Conservation (phyloP, 1,284 basidiomycete species). For the Rhodotorula mucilaginosa region DNA sequence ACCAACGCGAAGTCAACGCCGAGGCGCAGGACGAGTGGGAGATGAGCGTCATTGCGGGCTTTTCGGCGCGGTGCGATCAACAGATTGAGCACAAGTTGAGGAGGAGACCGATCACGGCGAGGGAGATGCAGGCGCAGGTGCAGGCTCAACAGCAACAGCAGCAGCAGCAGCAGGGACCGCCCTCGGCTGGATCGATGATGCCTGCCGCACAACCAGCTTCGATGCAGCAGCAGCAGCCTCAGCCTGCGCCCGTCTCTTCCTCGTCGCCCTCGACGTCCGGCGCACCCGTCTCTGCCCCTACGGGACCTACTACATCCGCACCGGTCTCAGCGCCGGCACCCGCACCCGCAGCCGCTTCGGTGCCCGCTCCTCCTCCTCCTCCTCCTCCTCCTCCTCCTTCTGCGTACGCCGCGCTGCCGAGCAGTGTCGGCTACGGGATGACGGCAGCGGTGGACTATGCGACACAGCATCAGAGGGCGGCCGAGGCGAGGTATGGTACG, state of each 20-base stretch:
- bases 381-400: no score
- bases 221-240: background rate
- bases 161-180: background rate
- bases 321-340: no score
- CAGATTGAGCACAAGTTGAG: constrained; percentile 21
- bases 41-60: constrained; percentile 28
- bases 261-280: no score
- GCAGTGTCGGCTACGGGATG: no score
- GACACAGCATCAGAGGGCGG: background rate
- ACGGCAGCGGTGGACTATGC: no score
- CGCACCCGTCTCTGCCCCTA: no score
- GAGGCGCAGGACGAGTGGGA: constrained; percentile 35
- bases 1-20: constrained; percentile 24
- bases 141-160: background rate
- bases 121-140: constrained; percentile 25
- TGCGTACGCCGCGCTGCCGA: no score
- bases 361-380: no score
- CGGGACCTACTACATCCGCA: no score
- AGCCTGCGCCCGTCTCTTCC: background rate
- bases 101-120: constrained; percentile 21
- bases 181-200: background rate
- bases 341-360: no score
- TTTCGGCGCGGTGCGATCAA: constrained; percentile 35
- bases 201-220: background rate
- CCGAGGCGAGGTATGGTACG: background rate